Conservation (phyloP, 2,329 filamentous ascomycete species). For the Phyllosticta citrichinensis region DNA sequence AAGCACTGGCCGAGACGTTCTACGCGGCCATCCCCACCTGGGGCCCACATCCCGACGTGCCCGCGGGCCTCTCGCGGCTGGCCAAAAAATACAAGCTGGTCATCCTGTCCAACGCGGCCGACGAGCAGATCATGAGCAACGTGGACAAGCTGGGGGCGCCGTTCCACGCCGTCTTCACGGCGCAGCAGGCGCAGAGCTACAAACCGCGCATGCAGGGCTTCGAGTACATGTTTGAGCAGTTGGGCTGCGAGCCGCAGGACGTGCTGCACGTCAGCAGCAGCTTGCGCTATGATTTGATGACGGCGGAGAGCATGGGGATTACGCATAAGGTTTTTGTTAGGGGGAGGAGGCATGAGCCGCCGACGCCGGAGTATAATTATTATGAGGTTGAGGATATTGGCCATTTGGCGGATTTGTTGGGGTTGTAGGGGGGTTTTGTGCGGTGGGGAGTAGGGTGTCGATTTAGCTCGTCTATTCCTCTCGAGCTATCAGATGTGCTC, state of each 20-base stretch:
- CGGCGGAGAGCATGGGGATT: conserved; percentile 7
- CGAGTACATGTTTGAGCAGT: conserved; percentile 6
- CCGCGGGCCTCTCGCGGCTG: background rate
- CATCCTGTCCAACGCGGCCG: conserved; percentile 8
- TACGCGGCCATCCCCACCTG: conserved; percentile 7
- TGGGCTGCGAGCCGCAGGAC: conserved; percentile 8
- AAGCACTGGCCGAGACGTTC: background rate
- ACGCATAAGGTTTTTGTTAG: conserved; percentile 4
- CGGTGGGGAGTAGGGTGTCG: background rate
- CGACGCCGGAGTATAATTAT: conserved; percentile 6
- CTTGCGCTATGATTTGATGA: conserved; percentile 8
- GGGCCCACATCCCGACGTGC: conserved; percentile 9
- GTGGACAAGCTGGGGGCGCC: conserved; percentile 8
- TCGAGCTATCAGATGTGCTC: no score
- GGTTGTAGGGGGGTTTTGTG: background rate
- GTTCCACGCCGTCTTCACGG: conserved; percentile 7
- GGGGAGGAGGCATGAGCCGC: conserved; percentile 4
- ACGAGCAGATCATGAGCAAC: conserved; percentile 8
- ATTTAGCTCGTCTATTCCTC: background rate
- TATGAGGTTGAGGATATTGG: conserved; percentile 6
- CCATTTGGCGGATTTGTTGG: conserved; percentile 1
- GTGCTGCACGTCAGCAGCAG: conserved; percentile 7
- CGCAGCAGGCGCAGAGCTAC: conserved; percentile 8
- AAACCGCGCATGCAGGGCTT: conserved; percentile 10
- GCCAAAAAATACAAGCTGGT: conserved; percentile 6